phyloP scores from a whole-genome alignment of 805 yeast genomes.

The Candida nitratophila region DNA sequence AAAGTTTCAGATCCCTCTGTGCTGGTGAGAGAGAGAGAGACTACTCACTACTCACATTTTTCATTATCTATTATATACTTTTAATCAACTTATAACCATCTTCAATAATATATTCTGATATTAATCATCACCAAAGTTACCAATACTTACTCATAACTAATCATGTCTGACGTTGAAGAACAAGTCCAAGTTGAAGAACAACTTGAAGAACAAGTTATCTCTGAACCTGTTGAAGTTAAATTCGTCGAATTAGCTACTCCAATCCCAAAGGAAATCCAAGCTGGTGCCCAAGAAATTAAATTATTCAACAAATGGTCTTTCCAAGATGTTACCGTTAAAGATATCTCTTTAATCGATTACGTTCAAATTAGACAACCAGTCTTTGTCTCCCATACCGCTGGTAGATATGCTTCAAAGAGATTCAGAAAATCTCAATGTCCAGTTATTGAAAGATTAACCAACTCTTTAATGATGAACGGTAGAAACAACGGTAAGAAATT shows the following conservation, averaged over 20 bases:
- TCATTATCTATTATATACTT: neutral
- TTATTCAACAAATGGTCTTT: conserved; percentile 99
- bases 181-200: conserved; percentile 43
- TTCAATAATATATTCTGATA: neutral
- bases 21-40: neutral
- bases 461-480: conserved; percentile 99
- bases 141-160: conserved; percentile 16
- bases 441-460: conserved; percentile 97
- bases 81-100: neutral
- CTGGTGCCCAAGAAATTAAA: conserved; percentile 93
- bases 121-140: neutral
- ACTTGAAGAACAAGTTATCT: conserved; percentile 63
- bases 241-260: conserved; percentile 86
- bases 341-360: conserved; percentile 97
- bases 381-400: conserved; percentile 98
- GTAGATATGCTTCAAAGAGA: conserved; percentile 99
- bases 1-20: neutral
- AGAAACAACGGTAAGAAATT: conserved; percentile 99
- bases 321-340: conserved; percentile 96
- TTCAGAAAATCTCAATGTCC: conserved; percentile 99
- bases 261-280: conserved; percentile 94
- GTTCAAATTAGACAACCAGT: conserved; percentile 96
- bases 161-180: conserved; percentile 83
- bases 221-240: conserved; percentile 76
- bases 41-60: no score